Percentiles rank a stretch among this genome's conserved stretches.
Conservation (phyloP, 1,284 basidiomycete genomes). For the Baeospora myosura region DNA sequence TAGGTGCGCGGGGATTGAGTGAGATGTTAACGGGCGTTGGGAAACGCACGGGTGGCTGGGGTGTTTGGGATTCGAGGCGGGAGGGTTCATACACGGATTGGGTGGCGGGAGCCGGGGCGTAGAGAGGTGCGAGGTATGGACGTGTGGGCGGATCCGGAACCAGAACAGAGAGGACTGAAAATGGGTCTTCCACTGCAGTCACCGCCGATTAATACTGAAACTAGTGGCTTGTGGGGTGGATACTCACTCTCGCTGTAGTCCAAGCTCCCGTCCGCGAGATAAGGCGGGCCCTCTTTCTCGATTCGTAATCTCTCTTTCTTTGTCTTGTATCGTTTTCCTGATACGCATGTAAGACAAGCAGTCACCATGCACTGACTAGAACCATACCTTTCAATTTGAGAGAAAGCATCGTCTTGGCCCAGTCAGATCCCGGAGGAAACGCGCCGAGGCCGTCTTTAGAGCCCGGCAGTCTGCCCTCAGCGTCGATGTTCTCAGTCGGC, state of each 20-base stretch:
- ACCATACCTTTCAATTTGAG: conserved; percentile 62
- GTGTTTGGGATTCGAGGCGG: conserved; percentile 18
- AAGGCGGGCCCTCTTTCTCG: conserved; percentile 66
- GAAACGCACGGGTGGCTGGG: conserved; percentile 12
- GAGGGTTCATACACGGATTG: conserved; percentile 12
- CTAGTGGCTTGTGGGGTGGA: conserved; percentile 4
- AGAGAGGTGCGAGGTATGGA: conserved; percentile 51
- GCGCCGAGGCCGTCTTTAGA: conserved; percentile 64
- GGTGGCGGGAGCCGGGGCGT: conserved; percentile 31
- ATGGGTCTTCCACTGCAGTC: conserved; percentile 69
- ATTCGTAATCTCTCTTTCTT: conserved; percentile 71
- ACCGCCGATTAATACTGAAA: no score
- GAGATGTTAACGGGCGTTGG: conserved; percentile 23
- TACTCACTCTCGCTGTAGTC: conserved; percentile 64
- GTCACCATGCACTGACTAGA: not conserved
- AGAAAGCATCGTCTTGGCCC: conserved; percentile 59
- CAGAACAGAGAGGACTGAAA: conserved; percentile 54
- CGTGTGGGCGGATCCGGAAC: conserved; percentile 48
- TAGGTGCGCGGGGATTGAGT: conserved; percentile 12
- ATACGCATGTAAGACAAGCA: not conserved
- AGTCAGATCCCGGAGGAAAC: conserved; percentile 62
- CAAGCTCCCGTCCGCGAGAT: conserved; percentile 60
- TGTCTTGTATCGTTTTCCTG: conserved; percentile 69
- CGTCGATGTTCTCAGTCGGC: conserved; percentile 45
- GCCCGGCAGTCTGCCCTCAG: conserved; percentile 65